Base-by-base conservation (phyloP, 306 rosid genomes). In the Dalbergia cultrata region DNA sequence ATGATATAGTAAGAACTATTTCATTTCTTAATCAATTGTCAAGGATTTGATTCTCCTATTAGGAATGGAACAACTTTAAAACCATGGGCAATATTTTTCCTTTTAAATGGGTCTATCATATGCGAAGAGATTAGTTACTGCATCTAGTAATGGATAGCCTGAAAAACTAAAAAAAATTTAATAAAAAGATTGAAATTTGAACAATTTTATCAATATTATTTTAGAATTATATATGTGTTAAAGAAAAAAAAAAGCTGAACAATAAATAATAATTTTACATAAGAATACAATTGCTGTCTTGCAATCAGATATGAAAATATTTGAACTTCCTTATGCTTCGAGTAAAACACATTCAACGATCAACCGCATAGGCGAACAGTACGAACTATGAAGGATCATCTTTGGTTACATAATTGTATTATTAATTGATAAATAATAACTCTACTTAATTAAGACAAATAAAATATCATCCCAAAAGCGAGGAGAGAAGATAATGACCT, bases 381-480 rank as follows among this genome's bases (percentile, higher is more conserved):
- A 4, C 6, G 47, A n/a, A n/a, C n/a, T n/a, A n/a, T n/a, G n/a
- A 63, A 52, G 8, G 31, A 52, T n/a, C 21, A 50, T 22, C 53
- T 41, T 37, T 37, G 18, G 52, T 58, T 39, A 12, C 67, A 73
- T 59, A 59, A 26, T 26, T 26, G 31, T 26, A 26, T 26, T 26
- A 26, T 1, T 0, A 22, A 34, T 63, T 49, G 4, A 31, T 12
- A 35, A 50, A 34, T 47, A 6, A 3, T 14, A 11, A 16, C 13
- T 6, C 8, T 62, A 47, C 31, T 31, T 33, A 19, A 44, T n/a
- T 19, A 70, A 79, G 56, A 71, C 78, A 35, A 70, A 50, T 9
- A 49, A 71, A 39, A 64, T 64, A 67, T 62, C 73, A 53, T 64
- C 79, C 78, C 52, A 53, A 35, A 50, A 37, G 59, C 11, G 63